These are phyloP conservation scores for Hypomyces perniciosus DNA, from an alignment of 2,329 filamentous ascomycete genomes.

Conservation along the genomic window DNA sequence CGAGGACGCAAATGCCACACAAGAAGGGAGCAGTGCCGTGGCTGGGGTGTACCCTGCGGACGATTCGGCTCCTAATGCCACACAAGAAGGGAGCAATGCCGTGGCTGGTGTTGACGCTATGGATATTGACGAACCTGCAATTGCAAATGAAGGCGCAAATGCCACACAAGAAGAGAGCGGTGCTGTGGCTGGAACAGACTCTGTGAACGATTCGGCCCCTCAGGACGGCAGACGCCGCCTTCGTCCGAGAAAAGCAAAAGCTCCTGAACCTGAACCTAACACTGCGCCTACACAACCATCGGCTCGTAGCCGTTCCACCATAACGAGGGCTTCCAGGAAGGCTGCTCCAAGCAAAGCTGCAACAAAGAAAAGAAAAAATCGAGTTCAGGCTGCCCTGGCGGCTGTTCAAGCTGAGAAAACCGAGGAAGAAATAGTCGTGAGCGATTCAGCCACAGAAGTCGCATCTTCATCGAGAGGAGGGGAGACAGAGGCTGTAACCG, in stretches of 20 bases:
- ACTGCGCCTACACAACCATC: background rate
- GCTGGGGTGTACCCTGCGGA: too few relatives aligned
- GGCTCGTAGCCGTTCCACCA: background rate
- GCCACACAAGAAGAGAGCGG: background rate
- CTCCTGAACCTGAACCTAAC: slow-evolving; percentile 5
- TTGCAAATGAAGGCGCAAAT: background rate
- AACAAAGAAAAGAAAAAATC: slow-evolving; percentile 10
- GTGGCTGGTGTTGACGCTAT: slow-evolving; percentile 2
- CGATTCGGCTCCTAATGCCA: too few relatives aligned
- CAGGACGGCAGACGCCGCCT: slow-evolving; percentile 6
- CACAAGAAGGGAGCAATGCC: background rate
- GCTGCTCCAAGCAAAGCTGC: slow-evolving; percentile 1
- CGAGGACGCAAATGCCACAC: background rate
- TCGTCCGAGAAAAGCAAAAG: slow-evolving; percentile 9
- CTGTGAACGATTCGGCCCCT: background rate
- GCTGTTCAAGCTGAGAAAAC: background rate
- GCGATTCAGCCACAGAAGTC: background rate
- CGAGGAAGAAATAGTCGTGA: background rate
- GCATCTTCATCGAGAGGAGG: background rate
- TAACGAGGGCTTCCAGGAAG: slow-evolving; percentile 2
- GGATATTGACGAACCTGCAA: background rate
- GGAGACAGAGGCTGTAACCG: background rate
- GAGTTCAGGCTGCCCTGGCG: slow-evolving; percentile 4
- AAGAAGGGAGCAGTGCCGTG: background rate
- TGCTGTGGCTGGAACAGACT: background rate